phyloP scores from a whole-genome alignment of 768 basidiomycete species.

The Boletus sensibilis region DNA sequence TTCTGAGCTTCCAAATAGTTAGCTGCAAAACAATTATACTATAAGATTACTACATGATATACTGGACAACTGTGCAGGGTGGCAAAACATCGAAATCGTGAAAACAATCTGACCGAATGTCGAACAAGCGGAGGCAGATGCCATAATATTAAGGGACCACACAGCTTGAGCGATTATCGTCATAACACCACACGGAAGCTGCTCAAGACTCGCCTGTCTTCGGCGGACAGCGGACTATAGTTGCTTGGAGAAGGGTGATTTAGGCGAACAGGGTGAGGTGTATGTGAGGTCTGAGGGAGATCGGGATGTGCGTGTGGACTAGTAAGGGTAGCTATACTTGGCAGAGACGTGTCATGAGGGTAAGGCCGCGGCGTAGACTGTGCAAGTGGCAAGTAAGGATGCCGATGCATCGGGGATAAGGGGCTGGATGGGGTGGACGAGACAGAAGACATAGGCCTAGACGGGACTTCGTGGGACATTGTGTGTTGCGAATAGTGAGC shows the following conservation, averaged over 20 bases:
- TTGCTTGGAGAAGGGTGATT: constrained; percentile 26
- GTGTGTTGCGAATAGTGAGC: constrained; percentile 7
- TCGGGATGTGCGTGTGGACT: constrained; percentile 2
- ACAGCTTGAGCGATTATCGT: constrained; percentile 2
- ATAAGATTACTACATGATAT: constrained; percentile 2
- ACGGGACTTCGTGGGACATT: constrained; percentile 14
- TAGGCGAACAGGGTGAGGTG: constrained; percentile 18
- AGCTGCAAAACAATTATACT: neutral
- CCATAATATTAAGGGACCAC: constrained; percentile 3
- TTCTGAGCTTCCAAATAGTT: neutral
- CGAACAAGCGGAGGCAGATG: neutral
- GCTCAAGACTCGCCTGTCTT: constrained; percentile 58
- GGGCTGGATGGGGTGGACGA: constrained; percentile 15
- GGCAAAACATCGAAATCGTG: neutral
- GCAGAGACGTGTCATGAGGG: constrained; percentile 18
- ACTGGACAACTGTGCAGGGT: constrained; percentile 1
- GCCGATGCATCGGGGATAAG: constrained; percentile 13
- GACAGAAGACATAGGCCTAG: constrained; percentile 13
- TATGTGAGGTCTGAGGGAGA: neutral
- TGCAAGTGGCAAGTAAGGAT: constrained; percentile 2
- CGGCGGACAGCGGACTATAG: constrained; percentile 46
- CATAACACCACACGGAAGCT: constrained; percentile 55
- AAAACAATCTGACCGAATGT: neutral
- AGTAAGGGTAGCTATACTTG: constrained; percentile 23
- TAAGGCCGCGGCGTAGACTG: constrained; percentile 6